Conservation (phyloP, 2,329 filamentous ascomycete genomes). For the Parascedosporium putredinis region DNA sequence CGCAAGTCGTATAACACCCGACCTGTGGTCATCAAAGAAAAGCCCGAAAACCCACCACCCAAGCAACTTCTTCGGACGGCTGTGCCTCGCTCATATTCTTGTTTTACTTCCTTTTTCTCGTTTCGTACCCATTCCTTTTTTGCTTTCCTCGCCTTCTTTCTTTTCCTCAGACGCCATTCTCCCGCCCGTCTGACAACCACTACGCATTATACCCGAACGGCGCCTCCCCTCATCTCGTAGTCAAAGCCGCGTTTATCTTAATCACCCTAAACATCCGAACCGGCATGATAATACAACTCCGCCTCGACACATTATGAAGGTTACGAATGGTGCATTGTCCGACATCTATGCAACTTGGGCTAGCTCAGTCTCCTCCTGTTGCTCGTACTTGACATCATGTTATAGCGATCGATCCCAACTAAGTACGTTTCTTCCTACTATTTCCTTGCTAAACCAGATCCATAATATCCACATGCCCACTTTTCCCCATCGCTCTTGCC, state of each 20-base stretch:
- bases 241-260: too few species aligned
- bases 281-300: slow-evolving; percentile 3
- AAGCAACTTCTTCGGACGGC: too few species aligned
- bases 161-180: background rate
- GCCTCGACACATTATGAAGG: slow-evolving; percentile 6
- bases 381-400: slow-evolving; percentile 7
- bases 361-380: slow-evolving; percentile 2
- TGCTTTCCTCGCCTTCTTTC: background rate
- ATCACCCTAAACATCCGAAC: too few species aligned
- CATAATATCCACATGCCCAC: background rate
- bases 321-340: slow-evolving; percentile 1
- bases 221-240: background rate
- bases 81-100: too few species aligned
- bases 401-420: background rate
- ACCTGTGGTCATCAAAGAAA: too few species aligned
- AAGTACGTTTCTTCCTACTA: background rate
- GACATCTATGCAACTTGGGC: slow-evolving; percentile 2
- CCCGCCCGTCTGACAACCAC: background rate
- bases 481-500: background rate
- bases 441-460: background rate
- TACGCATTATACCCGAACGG: slow-evolving; percentile 4
- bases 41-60: too few species aligned
- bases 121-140: background rate
- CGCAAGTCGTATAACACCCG: too few species aligned
- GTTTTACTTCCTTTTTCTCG: background rate